Percentiles rank a stretch among this genome's conserved stretches.
These are phyloP conservation scores for Mortierella sp. DNA, from an alignment of 371 early-diverging fungal species.

Conservation along the genomic window DNA sequence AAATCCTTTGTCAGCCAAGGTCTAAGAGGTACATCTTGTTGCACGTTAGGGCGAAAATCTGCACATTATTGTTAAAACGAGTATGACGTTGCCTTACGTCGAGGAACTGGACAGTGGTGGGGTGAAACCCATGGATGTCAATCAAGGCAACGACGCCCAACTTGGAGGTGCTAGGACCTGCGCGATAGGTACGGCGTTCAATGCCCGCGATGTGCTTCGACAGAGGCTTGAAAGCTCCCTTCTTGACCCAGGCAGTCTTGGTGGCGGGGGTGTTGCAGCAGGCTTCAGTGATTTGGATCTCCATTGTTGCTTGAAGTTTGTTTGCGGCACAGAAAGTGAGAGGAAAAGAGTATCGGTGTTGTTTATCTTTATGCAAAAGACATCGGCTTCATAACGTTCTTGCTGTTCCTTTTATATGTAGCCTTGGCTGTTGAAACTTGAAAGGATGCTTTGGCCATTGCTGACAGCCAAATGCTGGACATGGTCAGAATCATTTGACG, in stretches of 20 bases:
- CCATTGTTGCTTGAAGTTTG: conserved; percentile 10
- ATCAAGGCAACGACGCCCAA: conserved; percentile 28
- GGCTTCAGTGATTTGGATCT: conserved; percentile 27
- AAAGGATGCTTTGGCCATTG: background rate
- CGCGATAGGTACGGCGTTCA: conserved; percentile 28
- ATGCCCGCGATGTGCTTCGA: conserved; percentile 27
- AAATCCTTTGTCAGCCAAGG: conserved; percentile 30
- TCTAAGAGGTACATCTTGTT: background rate
- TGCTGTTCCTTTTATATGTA: background rate
- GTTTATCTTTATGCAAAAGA: background rate
- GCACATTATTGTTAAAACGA: background rate
- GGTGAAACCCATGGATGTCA: conserved; percentile 39
- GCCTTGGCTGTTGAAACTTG: background rate
- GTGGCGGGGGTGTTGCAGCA: conserved; percentile 41
- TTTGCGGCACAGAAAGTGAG: background rate
- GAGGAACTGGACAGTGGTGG: conserved; percentile 27
- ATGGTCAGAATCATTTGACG: background rate
- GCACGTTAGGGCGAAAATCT: background rate
- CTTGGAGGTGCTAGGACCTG: conserved; percentile 26
- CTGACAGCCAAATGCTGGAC: background rate
- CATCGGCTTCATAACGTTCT: background rate
- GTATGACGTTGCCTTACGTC: background rate
- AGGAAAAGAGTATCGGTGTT: no score
- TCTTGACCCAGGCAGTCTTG: conserved; percentile 26
- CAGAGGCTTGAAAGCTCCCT: conserved; percentile 32